Conservation (phyloP, 805 yeast species). For the Saitoella complicata region DNA sequence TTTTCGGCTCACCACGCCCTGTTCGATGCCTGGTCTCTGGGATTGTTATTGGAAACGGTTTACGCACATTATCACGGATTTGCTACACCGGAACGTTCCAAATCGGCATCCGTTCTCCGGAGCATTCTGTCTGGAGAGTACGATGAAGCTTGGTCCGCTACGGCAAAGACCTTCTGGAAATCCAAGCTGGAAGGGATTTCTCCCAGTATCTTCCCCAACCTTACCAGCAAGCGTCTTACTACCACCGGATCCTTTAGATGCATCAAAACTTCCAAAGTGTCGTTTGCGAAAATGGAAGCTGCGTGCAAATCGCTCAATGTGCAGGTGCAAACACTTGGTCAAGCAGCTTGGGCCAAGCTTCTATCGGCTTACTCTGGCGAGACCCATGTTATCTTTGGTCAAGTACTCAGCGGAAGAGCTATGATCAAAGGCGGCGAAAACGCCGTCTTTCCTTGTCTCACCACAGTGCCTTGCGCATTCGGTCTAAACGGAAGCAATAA, state of each 20-base stretch:
- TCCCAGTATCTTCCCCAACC: background rate
- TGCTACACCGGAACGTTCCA: too few relatives aligned
- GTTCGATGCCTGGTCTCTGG: conserved; percentile 10
- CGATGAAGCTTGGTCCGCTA: too few relatives aligned
- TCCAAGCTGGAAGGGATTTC: background rate
- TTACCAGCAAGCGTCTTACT: background rate
- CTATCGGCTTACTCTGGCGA: conserved; percentile 11
- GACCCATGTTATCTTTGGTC: conserved; percentile 8
- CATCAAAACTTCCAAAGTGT: too few relatives aligned
- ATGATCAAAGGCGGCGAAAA: conserved; percentile 3
- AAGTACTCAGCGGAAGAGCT: conserved; percentile 11
- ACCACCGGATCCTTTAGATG: too few relatives aligned
- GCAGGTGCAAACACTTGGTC: conserved; percentile 8
- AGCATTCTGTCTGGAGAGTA: too few relatives aligned
- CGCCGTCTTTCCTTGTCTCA: conserved; percentile 11
- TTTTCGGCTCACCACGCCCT: conserved; percentile 12
- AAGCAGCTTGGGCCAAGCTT: conserved; percentile 13
- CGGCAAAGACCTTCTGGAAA: background rate
- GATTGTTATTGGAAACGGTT: too few relatives aligned
- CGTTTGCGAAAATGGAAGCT: background rate
- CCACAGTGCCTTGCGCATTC: conserved; percentile 9
- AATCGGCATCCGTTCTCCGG: too few relatives aligned
- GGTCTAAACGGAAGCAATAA: conserved; percentile 8
- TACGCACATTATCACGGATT: too few relatives aligned
- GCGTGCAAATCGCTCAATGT: background rate